A percentile compares a stretch with the other conserved stretches of the same genome.
These are phyloP conservation scores for Coemansia sp. DNA, from an alignment of 192 early-diverging fungal genomes.

Conservation along the genomic window DNA sequence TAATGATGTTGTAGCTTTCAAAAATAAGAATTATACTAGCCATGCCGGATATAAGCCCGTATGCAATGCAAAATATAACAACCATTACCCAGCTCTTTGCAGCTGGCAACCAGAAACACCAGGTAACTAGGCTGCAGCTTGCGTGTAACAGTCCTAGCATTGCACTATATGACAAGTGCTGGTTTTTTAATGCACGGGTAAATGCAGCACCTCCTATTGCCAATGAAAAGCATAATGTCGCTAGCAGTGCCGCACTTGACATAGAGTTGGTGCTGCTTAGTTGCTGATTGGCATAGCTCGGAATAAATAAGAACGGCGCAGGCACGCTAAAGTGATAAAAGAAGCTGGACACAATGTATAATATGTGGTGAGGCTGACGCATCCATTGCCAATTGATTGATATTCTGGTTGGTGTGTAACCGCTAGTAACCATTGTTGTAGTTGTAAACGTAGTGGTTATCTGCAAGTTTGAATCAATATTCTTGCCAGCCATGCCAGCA, in stretches of 20 bases:
- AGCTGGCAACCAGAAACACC: constrained; percentile 8
- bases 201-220: not conserved
- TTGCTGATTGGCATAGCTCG: not conserved
- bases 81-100: not conserved
- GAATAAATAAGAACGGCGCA: constrained; percentile 1
- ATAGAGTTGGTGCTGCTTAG: not conserved
- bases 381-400: not conserved
- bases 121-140: not conserved
- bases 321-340: not conserved
- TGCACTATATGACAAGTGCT: not conserved
- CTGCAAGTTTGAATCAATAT: not conserved
- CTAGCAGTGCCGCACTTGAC: not conserved
- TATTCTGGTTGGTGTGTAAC: not conserved
- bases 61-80: constrained; percentile 4
- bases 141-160: not conserved
- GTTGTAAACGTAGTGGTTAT: not conserved
- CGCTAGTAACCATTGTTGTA: not conserved
- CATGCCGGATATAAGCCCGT: not conserved
- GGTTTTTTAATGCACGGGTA: not conserved
- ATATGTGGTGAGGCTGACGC: not conserved
- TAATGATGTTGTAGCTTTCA: not conserved
- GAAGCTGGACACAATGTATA: not conserved
- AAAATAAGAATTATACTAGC: not conserved
- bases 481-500: not conserved
- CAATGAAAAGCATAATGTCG: not conserved